phyloP scores from a whole-genome alignment of 2,329 filamentous ascomycete species.

The Epichloe gansuensis region DNA sequence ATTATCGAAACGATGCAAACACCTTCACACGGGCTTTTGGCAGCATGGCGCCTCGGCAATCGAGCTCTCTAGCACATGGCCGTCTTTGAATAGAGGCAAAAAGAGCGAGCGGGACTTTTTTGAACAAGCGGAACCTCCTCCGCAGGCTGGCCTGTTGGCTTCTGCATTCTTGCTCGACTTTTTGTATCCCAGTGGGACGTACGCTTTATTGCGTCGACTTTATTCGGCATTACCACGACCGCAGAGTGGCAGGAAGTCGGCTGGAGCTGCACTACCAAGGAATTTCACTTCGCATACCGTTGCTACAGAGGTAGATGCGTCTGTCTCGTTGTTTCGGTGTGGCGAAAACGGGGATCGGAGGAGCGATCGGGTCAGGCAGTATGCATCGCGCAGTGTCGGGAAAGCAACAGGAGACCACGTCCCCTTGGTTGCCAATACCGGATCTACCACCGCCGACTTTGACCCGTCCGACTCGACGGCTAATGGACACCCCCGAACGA shows the following conservation, averaged over 20 bases:
- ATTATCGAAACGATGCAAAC: constrained; percentile 26
- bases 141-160: constrained; percentile 23
- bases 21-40: constrained; percentile 39
- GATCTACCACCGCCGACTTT: not conserved
- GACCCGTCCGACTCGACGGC: not conserved
- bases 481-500: not conserved
- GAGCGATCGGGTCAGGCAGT: not conserved
- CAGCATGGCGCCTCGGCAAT: constrained; percentile 38
- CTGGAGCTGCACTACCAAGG: constrained; percentile 12
- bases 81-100: constrained; percentile 18
- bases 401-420: not conserved
- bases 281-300: constrained; percentile 16
- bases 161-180: constrained; percentile 43
- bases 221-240: constrained; percentile 17
- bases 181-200: constrained; percentile 35
- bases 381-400: not conserved
- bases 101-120: constrained; percentile 7
- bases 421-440: no score
- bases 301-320: constrained; percentile 4
- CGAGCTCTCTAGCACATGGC: constrained; percentile 33
- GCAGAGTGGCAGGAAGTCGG: constrained; percentile 9
- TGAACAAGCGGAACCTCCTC: constrained; percentile 13
- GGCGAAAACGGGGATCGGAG: not conserved
- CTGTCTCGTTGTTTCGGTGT: not conserved
- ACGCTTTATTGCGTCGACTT: constrained; percentile 28